Base-by-base conservation (phyloP, 2,329 filamentous ascomycete genomes). In the Pyrenophora tritici-repentis region DNA sequence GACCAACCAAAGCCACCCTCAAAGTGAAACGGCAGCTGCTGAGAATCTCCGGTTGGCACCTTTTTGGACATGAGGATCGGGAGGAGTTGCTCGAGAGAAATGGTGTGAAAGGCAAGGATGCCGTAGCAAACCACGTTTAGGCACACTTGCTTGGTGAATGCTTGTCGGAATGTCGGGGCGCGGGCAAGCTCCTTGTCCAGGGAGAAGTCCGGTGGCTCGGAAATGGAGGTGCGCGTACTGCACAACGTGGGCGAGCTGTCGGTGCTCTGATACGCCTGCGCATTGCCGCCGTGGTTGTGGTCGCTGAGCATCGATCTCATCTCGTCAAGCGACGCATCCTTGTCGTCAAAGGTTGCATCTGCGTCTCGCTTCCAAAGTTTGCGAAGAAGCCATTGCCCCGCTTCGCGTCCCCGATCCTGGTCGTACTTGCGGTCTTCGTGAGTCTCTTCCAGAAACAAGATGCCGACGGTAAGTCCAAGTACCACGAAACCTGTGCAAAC, bases 41-140 rank as follows among this genome's bases (percentile, higher is more conserved):
- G 75, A 18, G 74, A 59, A n/a, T 75, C 63, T 13, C 74, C 71
- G 22, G 79, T 56, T 68, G 83, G 74, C 67, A 81, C 69, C 65
- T 81, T 71, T 37, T 90, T 90, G 73, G 89, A 93, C 68, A 99
- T 84, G 62, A 99, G 91, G 2, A 97, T 89, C 0, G 94, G 93
- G 63, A 97, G 86, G 41, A 97, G 83, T 68, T 96, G 90, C 74
- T 99, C 94, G 64, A 96, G 94, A 0, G 92, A 95, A 75, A 99
- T 97, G 10, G 93, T 97, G 76, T 97, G 93, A 77, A 96, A 97
- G 58, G 93, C 93, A 53, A 97, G 80, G 64, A 97, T 91, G 37
- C 92, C 93, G 70, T 95, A 96, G 44, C 89, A 91, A 50, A 93
- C 77, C 58, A 97, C 96, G 68, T 92, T 93, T 67, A 95, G 80